A percentile compares a stretch with the other conserved stretches of the same genome.
These are phyloP conservation scores for Neofusicoccum laricinum DNA, from an alignment of 2,329 filamentous ascomycete genomes.

Conservation along the genomic window DNA sequence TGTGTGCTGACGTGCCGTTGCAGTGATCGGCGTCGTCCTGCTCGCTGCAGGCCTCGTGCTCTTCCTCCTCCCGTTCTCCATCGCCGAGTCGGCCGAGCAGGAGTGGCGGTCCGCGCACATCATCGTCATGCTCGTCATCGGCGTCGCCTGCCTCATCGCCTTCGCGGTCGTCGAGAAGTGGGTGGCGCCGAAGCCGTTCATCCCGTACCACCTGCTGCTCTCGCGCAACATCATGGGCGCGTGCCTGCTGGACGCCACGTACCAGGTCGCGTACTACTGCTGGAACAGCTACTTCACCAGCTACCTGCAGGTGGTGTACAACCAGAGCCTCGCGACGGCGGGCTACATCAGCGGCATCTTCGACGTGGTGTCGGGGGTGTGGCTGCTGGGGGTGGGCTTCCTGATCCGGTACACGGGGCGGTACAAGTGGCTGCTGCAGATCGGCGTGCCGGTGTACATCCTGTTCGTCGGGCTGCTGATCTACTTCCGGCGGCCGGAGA, in stretches of 20 bases:
- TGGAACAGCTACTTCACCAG: slow-evolving; percentile 43
- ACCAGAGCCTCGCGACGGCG: slow-evolving; percentile 28
- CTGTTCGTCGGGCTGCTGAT: slow-evolving; percentile 27
- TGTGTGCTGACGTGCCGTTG: slow-evolving; percentile 16
- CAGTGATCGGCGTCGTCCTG: slow-evolving; percentile 58
- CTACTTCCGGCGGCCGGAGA: slow-evolving; percentile 19
- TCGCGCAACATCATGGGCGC: slow-evolving; percentile 52
- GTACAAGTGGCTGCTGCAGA: slow-evolving; percentile 18
- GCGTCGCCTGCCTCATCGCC: slow-evolving; percentile 33
- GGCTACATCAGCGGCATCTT: slow-evolving; percentile 40
- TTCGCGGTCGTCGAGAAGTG: slow-evolving; percentile 41
- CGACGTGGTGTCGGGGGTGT: slow-evolving; percentile 31
- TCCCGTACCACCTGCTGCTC: slow-evolving; percentile 46
- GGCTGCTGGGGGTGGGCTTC: slow-evolving; percentile 20
- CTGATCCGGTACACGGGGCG: slow-evolving; percentile 17
- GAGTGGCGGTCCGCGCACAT: slow-evolving; percentile 39
- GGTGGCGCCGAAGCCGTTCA: slow-evolving; percentile 39
- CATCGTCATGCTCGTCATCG: slow-evolving; percentile 41
- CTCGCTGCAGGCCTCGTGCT: slow-evolving; percentile 59
- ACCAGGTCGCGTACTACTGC: slow-evolving; percentile 19
- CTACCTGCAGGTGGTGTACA: slow-evolving; percentile 40
- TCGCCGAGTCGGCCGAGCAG: slow-evolving; percentile 18
- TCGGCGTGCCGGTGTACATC: slow-evolving; percentile 20
- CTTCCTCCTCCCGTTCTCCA: slow-evolving; percentile 64
- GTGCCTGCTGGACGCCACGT: slow-evolving; percentile 44